Base-by-base conservation (phyloP, 208 protist species). In the Leishmania lainsoni region DNA sequence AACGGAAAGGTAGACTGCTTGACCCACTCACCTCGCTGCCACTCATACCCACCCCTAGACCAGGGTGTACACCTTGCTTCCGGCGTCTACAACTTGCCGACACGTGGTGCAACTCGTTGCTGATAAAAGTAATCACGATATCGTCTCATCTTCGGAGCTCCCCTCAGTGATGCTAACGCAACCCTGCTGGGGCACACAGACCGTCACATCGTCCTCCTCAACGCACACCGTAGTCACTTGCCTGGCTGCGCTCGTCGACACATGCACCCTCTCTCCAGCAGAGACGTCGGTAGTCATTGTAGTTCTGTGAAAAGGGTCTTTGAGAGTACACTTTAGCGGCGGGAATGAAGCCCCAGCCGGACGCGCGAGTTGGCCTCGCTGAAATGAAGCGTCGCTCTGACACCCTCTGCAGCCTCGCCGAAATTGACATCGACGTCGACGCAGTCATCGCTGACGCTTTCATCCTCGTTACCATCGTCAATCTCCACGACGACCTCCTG, bases 71-170 rank as follows among this genome's bases (percentile, higher is more conserved):
- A 29, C 32, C 69, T 73, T 45, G 22, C 45, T 29, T 54, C 26
- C 6, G 69, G 39, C 42, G 42, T 20, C 20, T 54, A 26, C 39
- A 26, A 54, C 69, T 26, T 73, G 39, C 22, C 0, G 26, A 45
- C 39, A 73, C n/a, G 3, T 54, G 45, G 17, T 54, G 45, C 51
- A 20, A 73, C 29, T 73, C 20, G 26, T 74, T 32, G 29, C 73
- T 42, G 32, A n/a, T 10, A 10, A 73, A 45, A 73, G 69, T 73
- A 10, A 17, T 69, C 65, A 52, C 6, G 9, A 69, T 35, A 6
- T 63, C 75, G 22, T 26, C 56, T 56, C 75, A 45, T 80, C 65
- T 39, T 54, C 76, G 26, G 76, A 74, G 45, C 76, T 80, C 48
- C 74, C 65, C n/a, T 80, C 63, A 8, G 65, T 73, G 3, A 80